Evolutionary conservation across 2,329 filamentous ascomycete genomes (phyloP), one percentile per base, ranked within the genome.

Genomic region (Colletotrichum navitas): DNA sequence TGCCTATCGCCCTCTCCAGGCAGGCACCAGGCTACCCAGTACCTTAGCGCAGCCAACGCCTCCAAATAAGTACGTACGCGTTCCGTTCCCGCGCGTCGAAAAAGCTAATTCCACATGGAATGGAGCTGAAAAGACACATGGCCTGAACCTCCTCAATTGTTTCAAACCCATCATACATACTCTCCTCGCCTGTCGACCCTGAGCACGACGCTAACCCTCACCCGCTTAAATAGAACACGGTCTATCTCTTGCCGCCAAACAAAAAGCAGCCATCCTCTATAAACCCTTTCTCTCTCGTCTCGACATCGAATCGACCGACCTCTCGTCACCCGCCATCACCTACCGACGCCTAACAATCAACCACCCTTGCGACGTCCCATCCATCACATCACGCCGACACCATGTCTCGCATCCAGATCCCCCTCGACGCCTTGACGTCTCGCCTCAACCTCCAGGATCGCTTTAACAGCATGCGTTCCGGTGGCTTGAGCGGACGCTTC

Each of bases 401-500:
- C 74, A 97, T 97, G 94, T 88, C 93, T 76, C 91, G 94, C 82
- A 94, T 98, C 80, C 93, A 94, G 87, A 96, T 99, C 77, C 96
- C 96, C 68, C 87, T 98, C 78, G 95, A 97, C 82, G 90, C 92
- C 79, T 85, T 98, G 81, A 97, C 95, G 82, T 97, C 94, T 77
- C 92, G 95, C 77, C 89, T 98, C 81, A 96, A 96, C 84, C 85
- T 97, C 73, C 85, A 86, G 76, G 94, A 96, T 76, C 94, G 95
- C 80, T 95, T 98, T 85, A 90, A 93, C 77, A 90, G 91, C 80
- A 87, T 98, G 75, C 92, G 94, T 80, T 90, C 91, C 72, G 93
- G 94, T 76, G 93, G 93, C 43, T 81, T 98, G 73, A 89, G 89
- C 71, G 89, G 91, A 75, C 92, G 96, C 75, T 98, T 98, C 83